Base-by-base conservation (phyloP, 805 yeast species). In the Wickerhamomyces mucosus region DNA sequence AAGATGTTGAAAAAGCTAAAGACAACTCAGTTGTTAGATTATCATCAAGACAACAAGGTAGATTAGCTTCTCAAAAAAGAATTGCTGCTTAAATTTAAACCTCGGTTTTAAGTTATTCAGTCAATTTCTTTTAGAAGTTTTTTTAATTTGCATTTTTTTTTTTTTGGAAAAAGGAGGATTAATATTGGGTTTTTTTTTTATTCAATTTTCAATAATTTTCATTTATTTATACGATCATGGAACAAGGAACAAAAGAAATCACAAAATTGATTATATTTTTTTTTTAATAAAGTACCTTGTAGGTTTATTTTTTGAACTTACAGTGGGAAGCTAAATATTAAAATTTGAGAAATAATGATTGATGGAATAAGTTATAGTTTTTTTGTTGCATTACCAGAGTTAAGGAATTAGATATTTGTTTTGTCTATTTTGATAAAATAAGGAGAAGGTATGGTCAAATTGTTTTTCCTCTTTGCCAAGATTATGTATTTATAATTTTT, bases 41-140 rank as follows among this genome's bases (percentile, higher is more conserved):
- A 65, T 73, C 79, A 68, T 63, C 88, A 52, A 82, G 95, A 78
- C 95, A 85, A 74, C 76, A 74, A 67, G 96, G 92, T 67, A 81
- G 92, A 72, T 69, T 80, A 59, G 79, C 86, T 60, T 61, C 83
- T 63, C 85, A 79, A 72, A 82, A 82, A 80, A 79, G 92, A 65
- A 71, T 80, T 56, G 61, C 86, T 63, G 83, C 84, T 69, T 63
- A 57, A 59, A 34, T 35, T 30, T 34, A 31, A 13, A 23, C 16
- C 15, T 23, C n/a, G n/a, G n/a, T n/a, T n/a, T n/a, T n/a, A n/a
- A n/a, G n/a, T n/a, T n/a, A n/a, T n/a, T n/a, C n/a, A n/a, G n/a
- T n/a, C n/a, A n/a, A n/a, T n/a, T n/a, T n/a, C n/a, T n/a, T n/a
- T n/a, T n/a, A n/a, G n/a, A 5, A 13, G 16, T 13, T 13, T 23